phyloP scores from a whole-genome alignment of 495 filamentous ascomycete genomes.

The Durotheca rogersii region DNA sequence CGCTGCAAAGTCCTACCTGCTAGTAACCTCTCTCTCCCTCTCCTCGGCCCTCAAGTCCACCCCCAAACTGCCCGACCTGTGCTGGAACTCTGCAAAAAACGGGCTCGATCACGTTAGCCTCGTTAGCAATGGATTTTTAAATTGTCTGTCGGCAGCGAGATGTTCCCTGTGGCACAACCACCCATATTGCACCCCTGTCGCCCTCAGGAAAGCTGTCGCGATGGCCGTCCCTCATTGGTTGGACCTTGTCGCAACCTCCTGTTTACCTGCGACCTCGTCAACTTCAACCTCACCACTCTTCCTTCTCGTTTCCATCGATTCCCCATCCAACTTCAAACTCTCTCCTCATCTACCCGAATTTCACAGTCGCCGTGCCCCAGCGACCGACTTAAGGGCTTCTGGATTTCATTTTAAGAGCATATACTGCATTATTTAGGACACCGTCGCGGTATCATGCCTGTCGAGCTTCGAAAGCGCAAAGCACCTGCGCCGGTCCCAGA shows the following conservation, averaged over 20 bases:
- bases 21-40: not conserved
- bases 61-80: conserved; percentile 14
- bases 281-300: conserved; percentile 28
- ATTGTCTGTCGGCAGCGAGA: conserved; percentile 26
- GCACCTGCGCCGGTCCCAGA: conserved; percentile 57
- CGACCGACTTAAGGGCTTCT: conserved; percentile 7
- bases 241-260: conserved; percentile 29
- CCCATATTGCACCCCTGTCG: conserved; percentile 19
- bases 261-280: conserved; percentile 32
- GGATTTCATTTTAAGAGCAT: conserved; percentile 3
- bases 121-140: conserved; percentile 35
- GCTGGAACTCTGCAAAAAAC: conserved; percentile 26
- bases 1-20: not conserved
- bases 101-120: conserved; percentile 33
- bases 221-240: conserved; percentile 23
- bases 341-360: not conserved
- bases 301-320: conserved; percentile 24
- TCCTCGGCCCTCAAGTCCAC: not conserved
- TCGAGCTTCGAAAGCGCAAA: conserved; percentile 76
- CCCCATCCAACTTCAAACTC: conserved; percentile 30
- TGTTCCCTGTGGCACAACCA: conserved; percentile 34
- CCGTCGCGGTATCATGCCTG: conserved; percentile 44
- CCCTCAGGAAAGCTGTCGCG: conserved; percentile 27
- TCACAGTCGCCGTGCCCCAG: conserved; percentile 21
- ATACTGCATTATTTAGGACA: conserved; percentile 17